Evolutionary conservation across 2,329 filamentous ascomycete genomes (phyloP), one percentile per base, ranked within the genome.

Genomic region (Rhytidhysteron rufulum): DNA sequence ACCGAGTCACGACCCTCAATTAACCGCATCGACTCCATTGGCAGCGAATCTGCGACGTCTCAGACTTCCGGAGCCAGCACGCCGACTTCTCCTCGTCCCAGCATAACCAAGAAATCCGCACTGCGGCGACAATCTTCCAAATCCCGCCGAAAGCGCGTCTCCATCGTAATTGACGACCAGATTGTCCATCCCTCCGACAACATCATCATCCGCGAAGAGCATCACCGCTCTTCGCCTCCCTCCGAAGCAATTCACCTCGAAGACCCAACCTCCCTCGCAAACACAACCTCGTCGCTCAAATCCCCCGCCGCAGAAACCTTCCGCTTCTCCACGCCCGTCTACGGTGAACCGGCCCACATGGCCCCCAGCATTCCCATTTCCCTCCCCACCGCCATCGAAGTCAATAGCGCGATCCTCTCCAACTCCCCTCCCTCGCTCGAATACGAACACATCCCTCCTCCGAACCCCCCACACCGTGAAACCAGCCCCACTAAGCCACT

Each of bases 81-180:
- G 10, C 57, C 53, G 44, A 62, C 58, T 40, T 35, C 51, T 15
- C 61, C 55, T 31, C 54, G 60, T 18, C 44, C 55, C 2, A 37
- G 50, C 5, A n/a, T n/a, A n/a, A 49, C 50, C 37, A 61, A 58
- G 51, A 64, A 63, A 37, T 65, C 62, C 4, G 53, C 60, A 13
- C 51, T 65, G 21, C 53, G 58, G 38, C 45, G 49, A 19, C 24
- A 27, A 27, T 7, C 24, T 44, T 49, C 50, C 24, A 45, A 48
- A 31, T 8, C 34, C n/a, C 47, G 51, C 18, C 49, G 62, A 37
- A 65, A 65, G 45, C 48, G 62, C 31, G 62, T 65, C 41, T 61
- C 56, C 44, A 47, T 65, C 31, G 55, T 62, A 39, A 63, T 65
- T 27, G 59, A 65, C 43, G 61, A 63, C 47, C 60, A 63, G 39